Percentiles rank a stretch among this genome's conserved stretches.
phyloP scores from a whole-genome alignment of 176 grass and related monocot genomes.

The Lolium rigidum region DNA sequence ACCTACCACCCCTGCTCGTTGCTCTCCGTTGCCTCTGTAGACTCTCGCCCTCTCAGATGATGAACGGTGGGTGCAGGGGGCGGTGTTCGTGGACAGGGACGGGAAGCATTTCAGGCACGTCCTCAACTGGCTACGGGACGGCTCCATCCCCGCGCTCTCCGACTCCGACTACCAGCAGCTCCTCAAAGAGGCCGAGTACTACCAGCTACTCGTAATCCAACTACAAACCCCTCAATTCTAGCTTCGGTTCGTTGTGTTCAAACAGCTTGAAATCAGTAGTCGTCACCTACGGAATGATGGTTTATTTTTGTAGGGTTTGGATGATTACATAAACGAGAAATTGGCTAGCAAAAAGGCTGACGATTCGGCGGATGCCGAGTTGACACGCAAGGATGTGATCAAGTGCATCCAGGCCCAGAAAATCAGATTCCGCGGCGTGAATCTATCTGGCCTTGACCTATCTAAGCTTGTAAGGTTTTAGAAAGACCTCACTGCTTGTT shows the following conservation, averaged over 20 bases:
- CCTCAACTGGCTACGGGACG: constrained; percentile 92
- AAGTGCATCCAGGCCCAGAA: constrained; percentile 68
- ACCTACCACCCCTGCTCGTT: neutral
- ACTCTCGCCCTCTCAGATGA: neutral
- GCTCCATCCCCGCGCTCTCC: constrained; percentile 57
- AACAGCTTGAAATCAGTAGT: neutral
- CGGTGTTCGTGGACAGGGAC: constrained; percentile 90
- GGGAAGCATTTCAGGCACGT: constrained; percentile 92
- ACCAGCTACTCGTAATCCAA: constrained; percentile 71
- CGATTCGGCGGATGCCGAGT: constrained; percentile 13
- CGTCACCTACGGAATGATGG: neutral
- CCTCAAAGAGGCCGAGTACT: constrained; percentile 90
- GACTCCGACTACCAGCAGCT: constrained; percentile 71
- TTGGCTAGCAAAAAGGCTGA: constrained; percentile 39
- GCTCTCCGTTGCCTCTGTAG: neutral
- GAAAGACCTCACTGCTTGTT: neutral
- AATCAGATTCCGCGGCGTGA: constrained; percentile 77
- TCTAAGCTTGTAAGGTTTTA: constrained; percentile 95
- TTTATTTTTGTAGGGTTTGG: constrained; percentile 46
- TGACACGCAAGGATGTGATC: constrained; percentile 61
- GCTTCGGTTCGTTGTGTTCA: neutral
- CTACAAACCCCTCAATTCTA: neutral
- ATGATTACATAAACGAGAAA: constrained; percentile 49
- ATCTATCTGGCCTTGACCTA: constrained; percentile 87
- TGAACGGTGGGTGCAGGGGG: constrained; percentile 62